Conservation (phyloP, 2,329 filamentous ascomycete species). For the Monosporascus sp. region DNA sequence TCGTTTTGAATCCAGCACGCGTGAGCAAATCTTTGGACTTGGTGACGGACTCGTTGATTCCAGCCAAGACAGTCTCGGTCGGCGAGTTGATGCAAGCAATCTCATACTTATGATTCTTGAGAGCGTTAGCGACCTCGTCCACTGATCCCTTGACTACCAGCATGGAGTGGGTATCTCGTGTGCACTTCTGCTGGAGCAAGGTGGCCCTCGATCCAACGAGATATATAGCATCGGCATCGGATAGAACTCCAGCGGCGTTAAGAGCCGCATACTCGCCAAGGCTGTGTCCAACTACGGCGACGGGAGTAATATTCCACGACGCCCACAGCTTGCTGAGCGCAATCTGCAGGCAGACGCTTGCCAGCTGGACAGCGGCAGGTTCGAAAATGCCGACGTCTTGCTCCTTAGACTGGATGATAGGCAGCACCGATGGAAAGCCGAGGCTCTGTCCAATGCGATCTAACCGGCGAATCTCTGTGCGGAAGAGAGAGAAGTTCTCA, state of each 20-base stretch:
- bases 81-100: slow-evolving; percentile 61
- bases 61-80: slow-evolving; percentile 55
- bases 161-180: slow-evolving; percentile 53
- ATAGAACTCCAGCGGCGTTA: slow-evolving; percentile 53
- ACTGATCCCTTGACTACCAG: slow-evolving; percentile 44
- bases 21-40: slow-evolving; percentile 35
- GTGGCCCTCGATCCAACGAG: slow-evolving; percentile 53
- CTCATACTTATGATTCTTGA: slow-evolving; percentile 20
- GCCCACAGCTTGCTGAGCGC: slow-evolving; percentile 33
- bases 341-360: slow-evolving; percentile 28
- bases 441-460: slow-evolving; percentile 39
- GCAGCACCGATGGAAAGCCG: slow-evolving; percentile 47
- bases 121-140: slow-evolving; percentile 33
- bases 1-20: slow-evolving; percentile 39
- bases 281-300: slow-evolving; percentile 41
- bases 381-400: slow-evolving; percentile 32
- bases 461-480: slow-evolving; percentile 44
- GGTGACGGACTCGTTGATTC: slow-evolving; percentile 43
- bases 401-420: slow-evolving; percentile 35
- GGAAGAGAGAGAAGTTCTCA: slow-evolving; percentile 14
- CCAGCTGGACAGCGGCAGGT: slow-evolving; percentile 35
- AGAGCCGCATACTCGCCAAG: slow-evolving; percentile 58
- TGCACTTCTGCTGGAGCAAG: slow-evolving; percentile 49
- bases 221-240: slow-evolving; percentile 52
- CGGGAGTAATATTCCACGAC: slow-evolving; percentile 32